A percentile compares a stretch with the other conserved stretches of the same genome.
phyloP scores from a whole-genome alignment of 306 rosid species.

The Dalbergia cultrata region DNA sequence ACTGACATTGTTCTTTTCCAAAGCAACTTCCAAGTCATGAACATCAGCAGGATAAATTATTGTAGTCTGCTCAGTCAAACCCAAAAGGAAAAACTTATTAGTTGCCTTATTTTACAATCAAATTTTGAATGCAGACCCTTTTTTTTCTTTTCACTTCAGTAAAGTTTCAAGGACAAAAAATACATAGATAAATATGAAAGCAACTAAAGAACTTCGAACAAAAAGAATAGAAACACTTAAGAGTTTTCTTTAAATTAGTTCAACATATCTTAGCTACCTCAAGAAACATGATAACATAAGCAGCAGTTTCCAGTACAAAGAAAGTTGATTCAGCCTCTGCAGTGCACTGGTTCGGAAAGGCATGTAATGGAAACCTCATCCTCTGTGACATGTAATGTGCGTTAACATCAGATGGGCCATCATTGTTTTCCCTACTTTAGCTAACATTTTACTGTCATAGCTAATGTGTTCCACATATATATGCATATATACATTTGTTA shows the following conservation, averaged over 20 bases:
- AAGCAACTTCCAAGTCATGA: slow-evolving; percentile 68
- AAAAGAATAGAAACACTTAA: neutral
- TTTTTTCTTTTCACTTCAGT: no score
- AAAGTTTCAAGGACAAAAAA: neutral
- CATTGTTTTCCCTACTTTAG: no score
- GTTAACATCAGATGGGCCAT: no score
- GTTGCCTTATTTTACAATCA: neutral
- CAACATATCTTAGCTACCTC: neutral
- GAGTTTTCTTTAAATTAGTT: neutral
- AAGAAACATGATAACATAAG: neutral
- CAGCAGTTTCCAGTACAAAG: neutral
- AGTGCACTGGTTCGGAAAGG: no score
- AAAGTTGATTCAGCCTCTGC: no score
- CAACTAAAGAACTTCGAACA: no score
- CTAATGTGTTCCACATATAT: no score
- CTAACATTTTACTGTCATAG: no score
- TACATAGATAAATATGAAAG: no score
- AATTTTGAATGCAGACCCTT: neutral
- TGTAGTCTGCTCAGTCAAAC: slow-evolving; percentile 64
- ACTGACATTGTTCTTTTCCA: slow-evolving; percentile 74
- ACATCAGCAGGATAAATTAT: slow-evolving; percentile 89
- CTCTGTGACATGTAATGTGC: no score
- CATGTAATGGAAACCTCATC: no score
- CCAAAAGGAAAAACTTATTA: neutral
- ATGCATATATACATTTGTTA: no score